A percentile compares a stretch with the other conserved stretches of the same genome.
Conservation (phyloP, 2,329 filamentous ascomycete species). For the Aspergillus eucalypticola region DNA sequence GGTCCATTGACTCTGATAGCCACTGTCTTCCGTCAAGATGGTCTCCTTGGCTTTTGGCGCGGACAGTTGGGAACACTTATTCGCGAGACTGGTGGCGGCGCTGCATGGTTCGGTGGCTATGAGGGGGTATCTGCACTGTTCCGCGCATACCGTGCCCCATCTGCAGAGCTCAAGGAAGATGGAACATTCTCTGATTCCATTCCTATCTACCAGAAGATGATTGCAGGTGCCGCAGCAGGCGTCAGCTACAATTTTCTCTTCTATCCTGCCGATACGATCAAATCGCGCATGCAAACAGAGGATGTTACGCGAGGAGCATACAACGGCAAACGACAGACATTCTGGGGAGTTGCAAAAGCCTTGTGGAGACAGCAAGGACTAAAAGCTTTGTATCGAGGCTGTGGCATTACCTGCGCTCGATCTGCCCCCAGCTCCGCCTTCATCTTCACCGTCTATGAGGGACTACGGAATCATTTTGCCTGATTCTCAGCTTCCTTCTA, state of each 20-base stretch:
- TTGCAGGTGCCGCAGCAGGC: constrained; percentile 83
- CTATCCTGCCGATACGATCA: constrained; percentile 96
- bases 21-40: constrained; percentile 79
- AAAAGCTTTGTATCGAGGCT: constrained; percentile 86
- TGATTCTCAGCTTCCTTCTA: constrained; percentile 21
- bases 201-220: constrained; percentile 81
- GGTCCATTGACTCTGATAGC: constrained; percentile 71
- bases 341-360: constrained; percentile 68
- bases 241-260: constrained; percentile 97
- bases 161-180: background rate
- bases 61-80: constrained; percentile 92
- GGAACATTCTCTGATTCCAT: constrained; percentile 46
- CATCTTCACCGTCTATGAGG: constrained; percentile 95
- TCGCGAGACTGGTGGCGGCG: constrained; percentile 87
- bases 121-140: constrained; percentile 76
- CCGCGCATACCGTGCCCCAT: constrained; percentile 53
- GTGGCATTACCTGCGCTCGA: constrained; percentile 85
- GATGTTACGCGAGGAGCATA: constrained; percentile 54
- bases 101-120: constrained; percentile 93
- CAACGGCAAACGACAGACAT: constrained; percentile 61
- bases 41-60: constrained; percentile 86
- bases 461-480: constrained; percentile 68
- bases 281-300: constrained; percentile 92
- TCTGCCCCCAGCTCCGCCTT: constrained; percentile 95
- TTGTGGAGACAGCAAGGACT: constrained; percentile 84